Conservation (phyloP, 768 basidiomycete species). For the Russula griseocarnosa region DNA sequence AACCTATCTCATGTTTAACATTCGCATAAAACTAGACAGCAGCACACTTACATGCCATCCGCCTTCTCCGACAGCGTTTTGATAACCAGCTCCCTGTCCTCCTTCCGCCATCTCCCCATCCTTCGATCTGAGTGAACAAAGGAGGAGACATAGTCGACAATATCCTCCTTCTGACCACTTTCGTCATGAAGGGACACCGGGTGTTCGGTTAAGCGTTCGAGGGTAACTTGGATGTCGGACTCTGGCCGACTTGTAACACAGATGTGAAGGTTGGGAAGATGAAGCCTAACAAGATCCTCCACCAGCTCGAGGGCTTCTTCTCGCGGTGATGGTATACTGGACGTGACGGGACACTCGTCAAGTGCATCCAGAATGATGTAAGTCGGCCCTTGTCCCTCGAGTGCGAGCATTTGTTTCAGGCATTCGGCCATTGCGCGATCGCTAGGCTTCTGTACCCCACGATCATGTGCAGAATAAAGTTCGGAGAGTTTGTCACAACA, state of each 20-base stretch:
- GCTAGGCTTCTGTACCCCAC: neutral
- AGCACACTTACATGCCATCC: neutral
- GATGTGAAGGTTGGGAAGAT: neutral
- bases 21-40: neutral
- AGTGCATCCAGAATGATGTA: constrained; percentile 5
- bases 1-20: neutral
- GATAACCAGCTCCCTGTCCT: neutral
- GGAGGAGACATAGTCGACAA: neutral
- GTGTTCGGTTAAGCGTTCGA: neutral
- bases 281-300: neutral
- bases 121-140: neutral
- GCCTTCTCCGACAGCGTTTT: neutral
- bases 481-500: neutral
- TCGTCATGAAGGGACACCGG: neutral
- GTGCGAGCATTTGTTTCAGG: constrained; percentile 5
- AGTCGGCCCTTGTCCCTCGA: neutral
- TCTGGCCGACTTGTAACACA: constrained; percentile 3
- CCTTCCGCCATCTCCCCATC: neutral
- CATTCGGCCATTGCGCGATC: neutral
- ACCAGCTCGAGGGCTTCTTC: neutral
- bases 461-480: neutral
- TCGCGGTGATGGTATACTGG: neutral
- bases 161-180: neutral
- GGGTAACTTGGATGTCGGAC: neutral
- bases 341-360: constrained; percentile 4